A percentile compares a stretch with the other conserved stretches of the same genome.
phyloP scores from a whole-genome alignment of 345 rosid species.

The Mallotus nudiflorus region DNA sequence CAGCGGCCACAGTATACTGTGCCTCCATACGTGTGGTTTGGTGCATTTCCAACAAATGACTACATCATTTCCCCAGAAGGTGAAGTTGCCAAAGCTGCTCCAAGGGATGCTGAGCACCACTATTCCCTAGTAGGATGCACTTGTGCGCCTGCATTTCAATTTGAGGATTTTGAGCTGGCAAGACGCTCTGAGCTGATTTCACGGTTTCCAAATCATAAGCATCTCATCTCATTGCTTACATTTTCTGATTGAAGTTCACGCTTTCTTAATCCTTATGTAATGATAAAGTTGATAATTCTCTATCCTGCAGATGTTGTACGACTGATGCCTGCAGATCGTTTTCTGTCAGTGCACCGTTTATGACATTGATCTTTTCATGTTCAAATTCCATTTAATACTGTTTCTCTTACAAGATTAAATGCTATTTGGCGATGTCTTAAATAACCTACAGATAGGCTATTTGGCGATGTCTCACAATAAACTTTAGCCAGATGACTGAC shows the following conservation, averaged over 20 bases:
- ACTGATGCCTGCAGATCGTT: too few species aligned
- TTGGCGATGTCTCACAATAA: too few species aligned
- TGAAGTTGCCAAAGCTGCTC: constrained; percentile 41
- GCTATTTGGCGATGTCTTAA: too few species aligned
- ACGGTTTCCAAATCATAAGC: constrained; percentile 51
- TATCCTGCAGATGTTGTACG: too few species aligned
- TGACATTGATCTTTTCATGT: too few species aligned
- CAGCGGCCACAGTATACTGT: constrained; percentile 78
- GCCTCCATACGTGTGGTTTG: constrained; percentile 86
- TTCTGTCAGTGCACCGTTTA: too few species aligned
- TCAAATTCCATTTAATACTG: too few species aligned
- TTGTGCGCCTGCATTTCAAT: constrained; percentile 93
- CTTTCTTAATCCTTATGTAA: too few species aligned
- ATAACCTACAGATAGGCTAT: too few species aligned
- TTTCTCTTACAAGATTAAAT: too few species aligned
- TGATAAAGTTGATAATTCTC: too few species aligned
- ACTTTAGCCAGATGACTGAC: too few species aligned
- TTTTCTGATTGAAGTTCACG: constrained; percentile 21
- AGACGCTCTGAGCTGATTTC: constrained; percentile 62
- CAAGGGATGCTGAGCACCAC: constrained; percentile 63
- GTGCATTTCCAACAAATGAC: constrained; percentile 78
- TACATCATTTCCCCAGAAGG: constrained; percentile 46
- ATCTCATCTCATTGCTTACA: constrained; percentile 59
- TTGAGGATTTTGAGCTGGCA: constrained; percentile 77
- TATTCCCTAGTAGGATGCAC: constrained; percentile 90